Evolutionary conservation across 139 green algal genomes (phyloP).

Genomic region (Closterium sp.): DNA sequence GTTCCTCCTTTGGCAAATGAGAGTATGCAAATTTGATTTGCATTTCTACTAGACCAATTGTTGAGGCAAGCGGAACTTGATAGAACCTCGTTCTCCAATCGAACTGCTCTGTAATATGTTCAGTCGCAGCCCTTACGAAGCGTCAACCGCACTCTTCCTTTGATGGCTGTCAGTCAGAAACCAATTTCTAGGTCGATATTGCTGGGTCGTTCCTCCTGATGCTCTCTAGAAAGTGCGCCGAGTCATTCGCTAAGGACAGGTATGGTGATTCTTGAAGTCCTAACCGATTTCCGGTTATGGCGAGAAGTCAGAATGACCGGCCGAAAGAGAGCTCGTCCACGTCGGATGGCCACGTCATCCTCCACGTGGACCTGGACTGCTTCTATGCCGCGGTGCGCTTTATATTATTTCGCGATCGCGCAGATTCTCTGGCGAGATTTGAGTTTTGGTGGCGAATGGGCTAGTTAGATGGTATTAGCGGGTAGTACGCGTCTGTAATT

Average conservation of each 20-base stretch:
- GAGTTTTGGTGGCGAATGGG: not conserved
- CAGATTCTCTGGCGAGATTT: not conserved
- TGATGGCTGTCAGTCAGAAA: not conserved
- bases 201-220: not conserved
- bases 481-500: not conserved
- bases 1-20: too few species aligned
- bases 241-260: not conserved
- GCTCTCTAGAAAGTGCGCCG: too few species aligned
- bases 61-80: too few species aligned
- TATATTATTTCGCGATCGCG: not conserved
- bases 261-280: too few species aligned
- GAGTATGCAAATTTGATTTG: too few species aligned
- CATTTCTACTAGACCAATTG: too few species aligned
- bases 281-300: too few species aligned
- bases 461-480: not conserved
- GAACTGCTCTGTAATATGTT: too few species aligned
- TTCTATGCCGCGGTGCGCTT: constrained; percentile 66
- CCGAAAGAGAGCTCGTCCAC: not conserved
- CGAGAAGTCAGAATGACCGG: not conserved
- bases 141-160: not conserved
- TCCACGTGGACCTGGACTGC: constrained; percentile 75
- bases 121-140: not conserved
- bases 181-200: not conserved
- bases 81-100: too few species aligned
- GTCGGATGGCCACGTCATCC: constrained; percentile 45